Conservation (phyloP, 2,329 filamentous ascomycete genomes). For the Rosellinia necatrix region DNA sequence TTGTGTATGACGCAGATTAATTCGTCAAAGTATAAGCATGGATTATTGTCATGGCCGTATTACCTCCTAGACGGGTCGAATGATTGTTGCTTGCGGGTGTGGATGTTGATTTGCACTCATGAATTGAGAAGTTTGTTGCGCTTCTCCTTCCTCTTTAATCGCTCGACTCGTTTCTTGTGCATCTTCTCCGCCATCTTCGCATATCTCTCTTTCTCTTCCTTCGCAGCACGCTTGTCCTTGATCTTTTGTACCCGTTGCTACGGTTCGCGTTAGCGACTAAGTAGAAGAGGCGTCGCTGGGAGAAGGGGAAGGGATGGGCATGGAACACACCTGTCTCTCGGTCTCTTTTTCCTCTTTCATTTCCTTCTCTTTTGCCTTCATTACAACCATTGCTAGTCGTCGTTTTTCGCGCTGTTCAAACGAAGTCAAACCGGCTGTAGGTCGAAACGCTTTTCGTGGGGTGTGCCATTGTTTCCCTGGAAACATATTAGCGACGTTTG, state of each 20-base stretch:
- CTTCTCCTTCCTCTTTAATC: conserved; percentile 94
- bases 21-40: neutral
- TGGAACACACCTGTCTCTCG: conserved; percentile 70
- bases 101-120: conserved; percentile 44
- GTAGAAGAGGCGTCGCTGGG: neutral
- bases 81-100: neutral
- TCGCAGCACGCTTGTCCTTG: conserved; percentile 82
- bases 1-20: neutral
- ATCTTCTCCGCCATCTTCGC: conserved; percentile 96
- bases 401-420: conserved; percentile 77
- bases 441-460: conserved; percentile 83
- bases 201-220: conserved; percentile 91
- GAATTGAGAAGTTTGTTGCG: conserved; percentile 82
- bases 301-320: neutral
- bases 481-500: conserved; percentile 23
- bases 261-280: conserved; percentile 21
- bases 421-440: conserved; percentile 74
- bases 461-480: conserved; percentile 94
- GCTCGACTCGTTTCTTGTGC: conserved; percentile 93
- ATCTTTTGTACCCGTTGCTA: conserved; percentile 79
- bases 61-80: neutral
- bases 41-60: neutral
- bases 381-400: conserved; percentile 70
- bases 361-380: conserved; percentile 92
- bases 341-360: conserved; percentile 95